phyloP scores from a whole-genome alignment of 768 basidiomycete genomes.

The Xerocomellus chrysenteron region DNA sequence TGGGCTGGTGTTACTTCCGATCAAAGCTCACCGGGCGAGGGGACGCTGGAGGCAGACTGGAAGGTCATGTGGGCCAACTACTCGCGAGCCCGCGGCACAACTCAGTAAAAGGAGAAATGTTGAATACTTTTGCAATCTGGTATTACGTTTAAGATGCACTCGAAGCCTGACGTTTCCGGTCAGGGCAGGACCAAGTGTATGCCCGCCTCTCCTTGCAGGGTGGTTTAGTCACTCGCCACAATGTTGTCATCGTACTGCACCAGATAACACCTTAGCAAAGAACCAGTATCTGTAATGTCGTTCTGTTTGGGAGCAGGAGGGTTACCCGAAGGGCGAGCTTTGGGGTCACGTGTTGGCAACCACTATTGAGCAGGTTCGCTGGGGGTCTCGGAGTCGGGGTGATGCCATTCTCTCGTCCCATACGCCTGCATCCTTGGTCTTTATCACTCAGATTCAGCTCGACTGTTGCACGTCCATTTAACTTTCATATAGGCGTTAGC shows the following conservation, averaged over 20 bases:
- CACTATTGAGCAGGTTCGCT: no score
- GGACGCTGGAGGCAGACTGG: constrained; percentile 61
- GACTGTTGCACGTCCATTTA: constrained; percentile 50
- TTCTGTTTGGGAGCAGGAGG: no score
- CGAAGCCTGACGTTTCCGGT: neutral
- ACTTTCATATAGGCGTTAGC: constrained; percentile 73
- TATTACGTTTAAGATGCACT: neutral
- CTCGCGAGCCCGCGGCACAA: constrained; percentile 42
- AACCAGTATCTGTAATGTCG: no score
- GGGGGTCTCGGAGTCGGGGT: no score
- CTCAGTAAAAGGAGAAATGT: constrained; percentile 8
- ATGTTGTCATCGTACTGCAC: no score
- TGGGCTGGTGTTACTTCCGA: constrained; percentile 57
- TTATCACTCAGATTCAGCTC: constrained; percentile 17
- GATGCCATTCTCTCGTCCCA: no score
- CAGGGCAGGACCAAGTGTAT: neutral
- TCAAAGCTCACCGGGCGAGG: constrained; percentile 46
- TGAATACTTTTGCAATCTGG: neutral
- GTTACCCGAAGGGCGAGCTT: no score
- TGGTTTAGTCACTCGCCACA: no score
- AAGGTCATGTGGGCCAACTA: constrained; percentile 60
- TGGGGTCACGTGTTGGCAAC: constrained; percentile 5
- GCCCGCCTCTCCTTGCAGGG: no score
- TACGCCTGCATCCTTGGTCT: no score
- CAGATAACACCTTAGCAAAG: no score